phyloP scores from a whole-genome alignment of 768 basidiomycete genomes.

The Tubosaeta brunneosetosa region DNA sequence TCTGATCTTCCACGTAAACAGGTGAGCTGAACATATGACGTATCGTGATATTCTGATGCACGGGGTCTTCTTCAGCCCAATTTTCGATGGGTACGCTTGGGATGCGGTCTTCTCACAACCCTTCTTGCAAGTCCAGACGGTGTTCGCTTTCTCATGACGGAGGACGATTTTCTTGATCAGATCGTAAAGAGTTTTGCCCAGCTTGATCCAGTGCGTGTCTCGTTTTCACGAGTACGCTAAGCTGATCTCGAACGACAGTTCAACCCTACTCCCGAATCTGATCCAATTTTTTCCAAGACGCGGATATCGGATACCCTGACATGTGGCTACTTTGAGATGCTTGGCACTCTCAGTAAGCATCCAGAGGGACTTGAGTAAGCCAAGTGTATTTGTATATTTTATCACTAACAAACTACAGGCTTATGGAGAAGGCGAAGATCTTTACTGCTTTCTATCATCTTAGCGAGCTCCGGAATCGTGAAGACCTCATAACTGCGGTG shows the following conservation, averaged over 20 bases:
- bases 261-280: conserved; percentile 65
- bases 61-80: conserved; percentile 48
- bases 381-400: neutral
- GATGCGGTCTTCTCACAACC: conserved; percentile 76
- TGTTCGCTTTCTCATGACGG: conserved; percentile 67
- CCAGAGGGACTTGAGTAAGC: conserved; percentile 86
- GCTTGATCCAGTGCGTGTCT: conserved; percentile 73
- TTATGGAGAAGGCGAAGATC: conserved; percentile 87
- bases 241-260: conserved; percentile 41
- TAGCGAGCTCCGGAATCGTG: conserved; percentile 83
- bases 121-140: conserved; percentile 83
- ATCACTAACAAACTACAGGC: conserved; percentile 37
- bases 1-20: conserved; percentile 72
- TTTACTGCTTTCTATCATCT: conserved; percentile 97
- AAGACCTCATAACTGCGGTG: conserved; percentile 88
- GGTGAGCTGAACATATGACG: conserved; percentile 32
- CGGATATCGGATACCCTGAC: conserved; percentile 80
- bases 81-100: conserved; percentile 80
- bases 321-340: conserved; percentile 92
- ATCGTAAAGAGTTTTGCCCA: conserved; percentile 86
- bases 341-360: conserved; percentile 85
- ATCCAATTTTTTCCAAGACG: conserved; percentile 81
- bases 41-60: conserved; percentile 2
- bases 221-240: neutral
- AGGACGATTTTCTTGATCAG: conserved; percentile 83